A percentile compares a stretch with the other conserved stretches of the same genome.
Evolutionary conservation across 192 early-diverging fungal genomes (phyloP).

Genomic region (Coemansia sp.): DNA sequence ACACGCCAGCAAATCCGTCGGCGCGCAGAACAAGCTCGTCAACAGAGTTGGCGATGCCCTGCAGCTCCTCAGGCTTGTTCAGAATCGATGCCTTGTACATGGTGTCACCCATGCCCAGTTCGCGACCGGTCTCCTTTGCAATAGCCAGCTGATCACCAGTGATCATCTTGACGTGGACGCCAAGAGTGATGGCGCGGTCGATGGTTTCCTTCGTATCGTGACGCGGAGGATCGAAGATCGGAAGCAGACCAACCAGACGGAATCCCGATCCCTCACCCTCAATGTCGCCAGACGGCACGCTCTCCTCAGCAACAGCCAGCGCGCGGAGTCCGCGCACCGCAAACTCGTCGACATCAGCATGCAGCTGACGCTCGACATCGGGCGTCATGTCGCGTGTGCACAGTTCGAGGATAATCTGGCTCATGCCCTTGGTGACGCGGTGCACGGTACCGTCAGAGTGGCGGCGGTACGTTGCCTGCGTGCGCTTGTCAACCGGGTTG

Average conservation of each 20-base stretch:
- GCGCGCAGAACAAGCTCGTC: conserved; percentile 65
- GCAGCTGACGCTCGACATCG: conserved; percentile 60
- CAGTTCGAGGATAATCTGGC: conserved; percentile 70
- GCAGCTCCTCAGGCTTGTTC: conserved; percentile 64
- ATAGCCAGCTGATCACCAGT: conserved; percentile 91
- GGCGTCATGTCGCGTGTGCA: conserved; percentile 70
- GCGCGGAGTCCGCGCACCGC: conserved; percentile 70
- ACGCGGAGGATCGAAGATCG: conserved; percentile 77
- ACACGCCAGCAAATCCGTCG: conserved; percentile 69
- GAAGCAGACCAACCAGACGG: conserved; percentile 69
- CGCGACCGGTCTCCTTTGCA: conserved; percentile 78
- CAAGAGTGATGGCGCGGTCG: conserved; percentile 70
- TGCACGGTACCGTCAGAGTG: conserved; percentile 63
- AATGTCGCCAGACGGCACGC: conserved; percentile 59
- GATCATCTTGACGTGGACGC: conserved; percentile 92
- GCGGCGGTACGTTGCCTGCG: conserved; percentile 69
- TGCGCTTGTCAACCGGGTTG: conserved; percentile 79
- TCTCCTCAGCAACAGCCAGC: conserved; percentile 73
- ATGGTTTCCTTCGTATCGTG: conserved; percentile 81
- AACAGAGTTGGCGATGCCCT: conserved; percentile 58
- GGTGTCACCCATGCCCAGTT: conserved; percentile 69
- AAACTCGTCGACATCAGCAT: conserved; percentile 70
- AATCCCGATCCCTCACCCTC: conserved; percentile 68
- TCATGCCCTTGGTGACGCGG: conserved; percentile 77
- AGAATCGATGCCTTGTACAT: conserved; percentile 70